Evolutionary conservation across 257 asterid species (phyloP).

Genomic region (Nicotiana tabacum): DNA sequence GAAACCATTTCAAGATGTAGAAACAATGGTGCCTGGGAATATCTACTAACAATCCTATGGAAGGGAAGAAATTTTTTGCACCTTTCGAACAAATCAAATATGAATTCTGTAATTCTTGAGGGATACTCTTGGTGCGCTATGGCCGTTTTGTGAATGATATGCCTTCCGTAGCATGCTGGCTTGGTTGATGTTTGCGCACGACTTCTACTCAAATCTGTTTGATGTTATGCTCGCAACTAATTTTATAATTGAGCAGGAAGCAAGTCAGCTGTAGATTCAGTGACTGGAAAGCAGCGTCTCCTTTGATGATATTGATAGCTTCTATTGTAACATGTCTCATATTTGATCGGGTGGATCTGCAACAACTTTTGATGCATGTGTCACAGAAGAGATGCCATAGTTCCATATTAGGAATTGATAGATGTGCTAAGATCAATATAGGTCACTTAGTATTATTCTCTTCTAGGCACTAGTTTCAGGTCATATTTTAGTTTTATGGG

Average conservation of each 20-base stretch:
- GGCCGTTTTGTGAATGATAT: background rate
- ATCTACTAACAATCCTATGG: background rate
- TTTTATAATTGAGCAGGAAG: constrained; percentile 38
- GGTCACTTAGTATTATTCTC: background rate
- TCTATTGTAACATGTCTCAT: background rate
- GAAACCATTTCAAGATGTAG: background rate
- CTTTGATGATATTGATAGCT: constrained; percentile 37
- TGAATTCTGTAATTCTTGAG: background rate
- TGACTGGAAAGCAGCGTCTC: constrained; percentile 80
- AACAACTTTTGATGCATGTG: background rate
- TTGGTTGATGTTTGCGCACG: background rate
- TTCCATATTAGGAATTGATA: background rate
- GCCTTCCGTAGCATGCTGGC: background rate
- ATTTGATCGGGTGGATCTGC: background rate
- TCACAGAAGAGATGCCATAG: background rate
- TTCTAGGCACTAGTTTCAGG: too few relatives aligned
- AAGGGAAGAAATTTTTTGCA: background rate
- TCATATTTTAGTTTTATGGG: background rate
- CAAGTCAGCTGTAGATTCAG: constrained; percentile 73
- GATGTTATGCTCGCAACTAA: background rate
- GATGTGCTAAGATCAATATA: background rate
- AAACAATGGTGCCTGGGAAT: background rate
- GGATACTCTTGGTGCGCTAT: background rate
- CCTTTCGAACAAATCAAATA: background rate
- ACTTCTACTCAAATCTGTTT: background rate